A percentile compares a stretch with the other conserved stretches of the same genome.
Conservation (phyloP, 371 early-diverging fungal genomes). For the Mortierella sp. region DNA sequence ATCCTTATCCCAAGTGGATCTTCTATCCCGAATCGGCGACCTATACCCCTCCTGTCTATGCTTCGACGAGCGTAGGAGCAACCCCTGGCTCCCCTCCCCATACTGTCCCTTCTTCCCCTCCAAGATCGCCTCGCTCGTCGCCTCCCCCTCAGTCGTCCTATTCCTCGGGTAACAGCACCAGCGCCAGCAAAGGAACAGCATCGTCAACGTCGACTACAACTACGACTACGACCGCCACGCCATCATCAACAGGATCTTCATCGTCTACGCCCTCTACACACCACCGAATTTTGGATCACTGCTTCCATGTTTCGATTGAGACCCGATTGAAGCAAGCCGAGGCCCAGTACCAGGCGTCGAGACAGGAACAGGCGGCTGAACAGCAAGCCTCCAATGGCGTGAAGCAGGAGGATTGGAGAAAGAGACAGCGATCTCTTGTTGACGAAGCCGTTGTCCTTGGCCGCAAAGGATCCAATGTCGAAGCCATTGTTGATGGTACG, state of each 20-base stretch:
- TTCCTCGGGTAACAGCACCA: not conserved
- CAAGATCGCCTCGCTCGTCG: constrained; percentile 35
- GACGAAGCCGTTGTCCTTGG: constrained; percentile 55
- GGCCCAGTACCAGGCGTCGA: constrained; percentile 52
- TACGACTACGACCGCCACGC: no score
- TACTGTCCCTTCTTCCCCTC: constrained; percentile 25
- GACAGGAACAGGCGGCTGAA: constrained; percentile 38
- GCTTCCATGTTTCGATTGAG: constrained; percentile 71
- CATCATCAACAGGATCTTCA: not conserved
- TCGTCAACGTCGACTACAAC: not conserved
- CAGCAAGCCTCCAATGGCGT: constrained; percentile 14
- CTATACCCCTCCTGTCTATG: constrained; percentile 30
- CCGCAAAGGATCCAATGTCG: constrained; percentile 53
- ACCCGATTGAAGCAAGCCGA: constrained; percentile 67
- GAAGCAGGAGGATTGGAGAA: constrained; percentile 42
- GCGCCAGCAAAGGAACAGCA: not conserved
- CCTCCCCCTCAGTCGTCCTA: constrained; percentile 18
- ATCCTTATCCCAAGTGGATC: constrained; percentile 50
- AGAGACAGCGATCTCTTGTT: constrained; percentile 46
- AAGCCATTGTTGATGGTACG: constrained; percentile 54
- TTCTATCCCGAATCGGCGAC: constrained; percentile 48
- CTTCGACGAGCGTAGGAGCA: not conserved
- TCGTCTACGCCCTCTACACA: constrained; percentile 64
- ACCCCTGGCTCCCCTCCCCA: constrained; percentile 13
- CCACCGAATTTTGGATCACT: constrained; percentile 72